phyloP scores from a whole-genome alignment of 2,329 filamentous ascomycete species.

The Xylaria sp. region DNA sequence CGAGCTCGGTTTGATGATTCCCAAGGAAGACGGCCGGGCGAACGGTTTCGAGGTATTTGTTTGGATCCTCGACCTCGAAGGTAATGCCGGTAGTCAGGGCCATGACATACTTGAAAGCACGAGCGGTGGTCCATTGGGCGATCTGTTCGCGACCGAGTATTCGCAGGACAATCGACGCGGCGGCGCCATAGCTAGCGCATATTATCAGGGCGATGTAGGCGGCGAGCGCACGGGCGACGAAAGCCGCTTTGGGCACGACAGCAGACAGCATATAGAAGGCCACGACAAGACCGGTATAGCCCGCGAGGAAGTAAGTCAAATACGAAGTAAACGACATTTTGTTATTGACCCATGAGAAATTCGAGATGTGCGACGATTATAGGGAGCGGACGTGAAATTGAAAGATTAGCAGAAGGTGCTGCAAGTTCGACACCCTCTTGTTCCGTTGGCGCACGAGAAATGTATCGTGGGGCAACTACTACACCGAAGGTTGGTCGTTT shows the following conservation, averaged over 20 bases:
- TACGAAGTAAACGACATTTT: slow-evolving; percentile 47
- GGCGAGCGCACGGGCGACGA: slow-evolving; percentile 74
- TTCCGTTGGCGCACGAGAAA: slow-evolving; percentile 7
- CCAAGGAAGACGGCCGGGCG: slow-evolving; percentile 91
- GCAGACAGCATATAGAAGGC: slow-evolving; percentile 71
- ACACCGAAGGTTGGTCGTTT: slow-evolving; percentile 12
- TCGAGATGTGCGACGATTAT: slow-evolving; percentile 12
- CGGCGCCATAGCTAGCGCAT: slow-evolving; percentile 76
- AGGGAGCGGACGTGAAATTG: slow-evolving; percentile 4
- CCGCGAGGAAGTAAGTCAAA: slow-evolving; percentile 58
- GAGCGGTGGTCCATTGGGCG: slow-evolving; percentile 85
- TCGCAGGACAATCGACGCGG: slow-evolving; percentile 77
- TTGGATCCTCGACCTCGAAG: slow-evolving; percentile 77
- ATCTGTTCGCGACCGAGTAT: slow-evolving; percentile 76
- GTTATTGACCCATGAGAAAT: slow-evolving; percentile 37
- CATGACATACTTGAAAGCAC: slow-evolving; percentile 85
- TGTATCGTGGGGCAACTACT: slow-evolving; percentile 18
- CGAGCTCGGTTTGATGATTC: slow-evolving; percentile 96
- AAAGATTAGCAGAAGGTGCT: neutral
- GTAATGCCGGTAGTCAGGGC: slow-evolving; percentile 76
- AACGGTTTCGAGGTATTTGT: slow-evolving; percentile 68
- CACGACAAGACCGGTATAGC: slow-evolving; percentile 62
- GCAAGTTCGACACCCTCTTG: slow-evolving; percentile 13
- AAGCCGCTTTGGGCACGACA: slow-evolving; percentile 68
- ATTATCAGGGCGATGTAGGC: slow-evolving; percentile 70